These are phyloP conservation scores for Podaxis sp. DNA, from an alignment of 768 basidiomycete genomes.

Conservation along the genomic window DNA sequence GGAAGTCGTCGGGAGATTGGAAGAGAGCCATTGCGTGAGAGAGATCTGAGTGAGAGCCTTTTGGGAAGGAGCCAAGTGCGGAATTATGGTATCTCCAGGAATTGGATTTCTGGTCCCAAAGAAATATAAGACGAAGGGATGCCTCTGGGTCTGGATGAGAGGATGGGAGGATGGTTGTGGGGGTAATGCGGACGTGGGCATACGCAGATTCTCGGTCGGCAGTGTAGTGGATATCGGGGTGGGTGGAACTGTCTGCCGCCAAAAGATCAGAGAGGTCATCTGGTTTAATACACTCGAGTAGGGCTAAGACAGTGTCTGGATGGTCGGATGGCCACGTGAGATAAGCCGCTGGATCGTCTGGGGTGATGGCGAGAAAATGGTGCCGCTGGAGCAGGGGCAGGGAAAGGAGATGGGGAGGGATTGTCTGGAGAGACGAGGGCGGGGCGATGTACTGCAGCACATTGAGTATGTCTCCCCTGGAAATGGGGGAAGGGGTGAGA, in stretches of 20 bases:
- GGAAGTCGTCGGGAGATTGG: conserved; percentile 33
- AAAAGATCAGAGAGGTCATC: conserved; percentile 8
- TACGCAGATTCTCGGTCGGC: conserved; percentile 51
- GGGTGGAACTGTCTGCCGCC: conserved; percentile 19
- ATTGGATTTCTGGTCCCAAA: conserved; percentile 48
- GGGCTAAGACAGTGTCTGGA: conserved; percentile 38
- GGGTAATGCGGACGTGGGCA: conserved; percentile 56
- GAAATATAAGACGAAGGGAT: conserved; percentile 62
- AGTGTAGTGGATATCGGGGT: conserved; percentile 29
- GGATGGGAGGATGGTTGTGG: conserved; percentile 23
- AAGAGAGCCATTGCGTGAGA: conserved; percentile 25
- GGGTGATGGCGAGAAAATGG: conserved; percentile 56
- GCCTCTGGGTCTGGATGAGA: conserved; percentile 5
- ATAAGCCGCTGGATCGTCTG: conserved; percentile 52
- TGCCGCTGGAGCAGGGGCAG: conserved; percentile 61
- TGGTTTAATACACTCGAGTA: conserved; percentile 23
- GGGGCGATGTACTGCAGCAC: conserved; percentile 61
- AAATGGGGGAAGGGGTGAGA: conserved; percentile 22
- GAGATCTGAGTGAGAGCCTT: conserved; percentile 32
- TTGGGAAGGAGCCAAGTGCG: conserved; percentile 70
- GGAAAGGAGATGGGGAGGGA: conserved; percentile 66
- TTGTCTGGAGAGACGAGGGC: conserved; percentile 34
- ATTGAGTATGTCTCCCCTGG: conserved; percentile 40
- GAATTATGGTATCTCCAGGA: conserved; percentile 75
- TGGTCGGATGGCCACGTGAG: conserved; percentile 62